phyloP scores from a whole-genome alignment of 164 flowering plant genomes.

The Liriodendron chinense region DNA sequence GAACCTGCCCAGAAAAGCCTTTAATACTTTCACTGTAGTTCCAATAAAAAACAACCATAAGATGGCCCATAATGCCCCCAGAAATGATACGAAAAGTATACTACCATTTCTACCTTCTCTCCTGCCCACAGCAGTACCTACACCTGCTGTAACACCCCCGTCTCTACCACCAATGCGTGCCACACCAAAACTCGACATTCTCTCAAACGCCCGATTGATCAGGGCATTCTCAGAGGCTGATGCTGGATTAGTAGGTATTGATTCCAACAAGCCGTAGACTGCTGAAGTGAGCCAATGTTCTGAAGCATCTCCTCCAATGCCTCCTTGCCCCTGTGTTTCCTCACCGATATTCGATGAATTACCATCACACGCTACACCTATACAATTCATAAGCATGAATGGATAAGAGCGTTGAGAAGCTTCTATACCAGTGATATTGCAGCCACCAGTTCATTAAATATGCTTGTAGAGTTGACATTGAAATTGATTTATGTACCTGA shows the following conservation, averaged over 20 bases:
- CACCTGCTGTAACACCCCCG: slow-evolving; percentile 25
- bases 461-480: background rate
- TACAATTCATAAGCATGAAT: slow-evolving; percentile 13
- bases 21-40: slow-evolving; percentile 16
- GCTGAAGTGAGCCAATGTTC: slow-evolving; percentile 54
- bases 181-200: slow-evolving; percentile 82
- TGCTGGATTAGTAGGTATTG: slow-evolving; percentile 88
- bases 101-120: slow-evolving; percentile 26
- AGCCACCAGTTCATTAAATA: slow-evolving; percentile 6
- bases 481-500: slow-evolving; percentile 50
- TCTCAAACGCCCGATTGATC: slow-evolving; percentile 59
- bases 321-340: slow-evolving; percentile 30
- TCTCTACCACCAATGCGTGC: slow-evolving; percentile 34
- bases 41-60: slow-evolving; percentile 28
- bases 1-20: slow-evolving; percentile 17
- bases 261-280: slow-evolving; percentile 68
- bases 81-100: slow-evolving; percentile 18
- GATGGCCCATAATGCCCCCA: slow-evolving; percentile 26
- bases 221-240: slow-evolving; percentile 73
- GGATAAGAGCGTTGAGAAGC: slow-evolving; percentile 16
- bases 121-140: slow-evolving; percentile 21
- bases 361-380: slow-evolving; percentile 44
- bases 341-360: slow-evolving; percentile 20
- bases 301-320: slow-evolving; percentile 21
- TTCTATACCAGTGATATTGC: slow-evolving; percentile 14